These are phyloP conservation scores for Rhynchosporium secalis DNA, from an alignment of 2,329 filamentous ascomycete species.

Conservation along the genomic window DNA sequence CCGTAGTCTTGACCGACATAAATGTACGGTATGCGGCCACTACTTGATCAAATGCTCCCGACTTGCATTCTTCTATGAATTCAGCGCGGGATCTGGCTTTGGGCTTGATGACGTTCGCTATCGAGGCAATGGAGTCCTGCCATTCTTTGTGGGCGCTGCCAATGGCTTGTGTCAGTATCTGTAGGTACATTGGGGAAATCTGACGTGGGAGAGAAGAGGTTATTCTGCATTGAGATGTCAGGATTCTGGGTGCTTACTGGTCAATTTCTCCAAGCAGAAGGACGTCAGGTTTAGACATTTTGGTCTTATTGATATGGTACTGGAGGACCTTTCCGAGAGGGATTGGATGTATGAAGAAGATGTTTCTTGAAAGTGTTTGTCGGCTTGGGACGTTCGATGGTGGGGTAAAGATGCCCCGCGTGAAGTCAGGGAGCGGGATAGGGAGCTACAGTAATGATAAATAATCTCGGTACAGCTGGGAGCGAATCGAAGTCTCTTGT, in stretches of 20 bases:
- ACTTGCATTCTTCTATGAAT: conserved; percentile 68
- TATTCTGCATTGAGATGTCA: conserved; percentile 4
- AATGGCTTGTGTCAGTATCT: conserved; percentile 12
- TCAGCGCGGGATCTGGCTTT: conserved; percentile 60
- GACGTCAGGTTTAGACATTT: conserved; percentile 54
- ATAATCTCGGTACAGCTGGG: not conserved
- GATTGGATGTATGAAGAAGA: conserved; percentile 12
- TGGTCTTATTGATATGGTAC: conserved; percentile 14
- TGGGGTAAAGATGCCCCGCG: conserved; percentile 34
- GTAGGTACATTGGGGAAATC: not conserved
- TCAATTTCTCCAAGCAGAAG: conserved; percentile 63
- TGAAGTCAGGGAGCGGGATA: conserved; percentile 21
- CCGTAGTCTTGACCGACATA: conserved; percentile 62
- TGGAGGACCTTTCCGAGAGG: conserved; percentile 8
- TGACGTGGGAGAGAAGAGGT: not conserved
- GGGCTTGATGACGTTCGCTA: conserved; percentile 67
- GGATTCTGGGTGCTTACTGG: conserved; percentile 52
- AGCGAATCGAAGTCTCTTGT: not conserved
- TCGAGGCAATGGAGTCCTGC: conserved; percentile 53
- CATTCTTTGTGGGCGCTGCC: conserved; percentile 65
- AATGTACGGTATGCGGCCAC: conserved; percentile 72
- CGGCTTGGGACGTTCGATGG: conserved; percentile 16
- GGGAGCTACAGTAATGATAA: conserved; percentile 12
- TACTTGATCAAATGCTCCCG: conserved; percentile 66
- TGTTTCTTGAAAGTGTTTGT: not conserved